Evolutionary conservation across 768 basidiomycete species (phyloP).

Genomic region (Thelephora ganbajun): DNA sequence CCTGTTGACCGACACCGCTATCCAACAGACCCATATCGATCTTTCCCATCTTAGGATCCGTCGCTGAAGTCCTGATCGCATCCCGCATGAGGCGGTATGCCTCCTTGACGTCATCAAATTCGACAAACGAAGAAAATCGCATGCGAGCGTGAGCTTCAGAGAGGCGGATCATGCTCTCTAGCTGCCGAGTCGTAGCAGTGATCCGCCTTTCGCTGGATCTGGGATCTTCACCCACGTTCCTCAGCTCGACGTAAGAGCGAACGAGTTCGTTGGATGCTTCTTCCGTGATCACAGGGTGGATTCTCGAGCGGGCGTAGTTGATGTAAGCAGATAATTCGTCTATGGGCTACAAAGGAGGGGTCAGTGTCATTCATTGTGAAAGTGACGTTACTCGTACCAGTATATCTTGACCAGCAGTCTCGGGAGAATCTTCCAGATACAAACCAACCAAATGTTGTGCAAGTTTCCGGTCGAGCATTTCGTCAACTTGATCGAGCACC

Average conservation of each 20-base stretch:
- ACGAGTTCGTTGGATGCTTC: conserved; percentile 79
- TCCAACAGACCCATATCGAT: conserved; percentile 95
- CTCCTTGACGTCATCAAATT: conserved; percentile 77
- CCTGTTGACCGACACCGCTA: conserved; percentile 81
- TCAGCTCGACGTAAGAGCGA: conserved; percentile 82
- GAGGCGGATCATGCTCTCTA: conserved; percentile 94
- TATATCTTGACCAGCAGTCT: conserved; percentile 49
- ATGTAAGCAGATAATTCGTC: conserved; percentile 90
- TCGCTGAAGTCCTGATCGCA: conserved; percentile 87
- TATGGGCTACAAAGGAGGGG: conserved; percentile 43
- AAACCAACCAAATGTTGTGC: conserved; percentile 89
- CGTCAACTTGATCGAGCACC: conserved; percentile 90
- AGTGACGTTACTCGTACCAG: conserved; percentile 37
- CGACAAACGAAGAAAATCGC: conserved; percentile 83
- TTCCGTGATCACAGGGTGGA: conserved; percentile 79
- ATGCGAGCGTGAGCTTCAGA: conserved; percentile 95
- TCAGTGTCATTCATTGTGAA: neutral
- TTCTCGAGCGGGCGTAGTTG: conserved; percentile 75
- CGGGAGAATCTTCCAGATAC: conserved; percentile 84
- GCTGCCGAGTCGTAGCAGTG: conserved; percentile 93
- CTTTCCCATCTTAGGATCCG: conserved; percentile 93
- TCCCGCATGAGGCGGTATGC: conserved; percentile 93
- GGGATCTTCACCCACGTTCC: conserved; percentile 82
- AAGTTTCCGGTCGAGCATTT: conserved; percentile 67
- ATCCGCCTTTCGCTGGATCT: conserved; percentile 85